Percentiles rank a stretch among this genome's conserved stretches.
phyloP scores from a whole-genome alignment of 2,329 filamentous ascomycete species.

The Penicillium palitans region DNA sequence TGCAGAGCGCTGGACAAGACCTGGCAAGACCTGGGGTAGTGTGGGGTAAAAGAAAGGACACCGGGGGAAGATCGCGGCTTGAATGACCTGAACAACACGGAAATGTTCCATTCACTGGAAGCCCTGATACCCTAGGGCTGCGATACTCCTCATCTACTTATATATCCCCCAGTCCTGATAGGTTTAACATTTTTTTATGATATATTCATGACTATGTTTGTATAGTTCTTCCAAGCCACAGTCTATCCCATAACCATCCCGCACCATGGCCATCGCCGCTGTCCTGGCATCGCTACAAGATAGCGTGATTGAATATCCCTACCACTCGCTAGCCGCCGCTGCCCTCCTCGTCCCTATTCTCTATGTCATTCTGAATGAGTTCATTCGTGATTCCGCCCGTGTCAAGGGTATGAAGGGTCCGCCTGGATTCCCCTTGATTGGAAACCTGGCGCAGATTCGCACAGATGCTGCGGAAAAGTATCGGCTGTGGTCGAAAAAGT shows the following conservation, averaged over 20 bases:
- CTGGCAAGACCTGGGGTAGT: constrained; percentile 17
- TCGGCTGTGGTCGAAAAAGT: constrained; percentile 53
- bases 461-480: constrained; percentile 59
- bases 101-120: constrained; percentile 19
- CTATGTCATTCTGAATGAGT: constrained; percentile 53
- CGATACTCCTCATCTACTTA: neutral
- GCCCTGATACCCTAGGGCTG: neutral
- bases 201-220: neutral
- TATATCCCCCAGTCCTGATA: neutral
- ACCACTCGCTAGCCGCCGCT: constrained; percentile 22
- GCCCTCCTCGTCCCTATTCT: constrained; percentile 37
- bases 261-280: constrained; percentile 31
- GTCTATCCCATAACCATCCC: neutral
- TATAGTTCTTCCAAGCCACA: neutral
- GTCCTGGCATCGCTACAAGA: constrained; percentile 25
- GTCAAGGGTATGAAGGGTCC: constrained; percentile 53
- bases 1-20: neutral
- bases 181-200: neutral
- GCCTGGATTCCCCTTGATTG: constrained; percentile 54
- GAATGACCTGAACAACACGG: constrained; percentile 8
- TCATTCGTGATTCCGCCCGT: constrained; percentile 48
- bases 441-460: constrained; percentile 57
- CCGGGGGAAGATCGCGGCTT: neutral
- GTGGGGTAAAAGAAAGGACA: neutral
- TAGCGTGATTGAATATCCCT: constrained; percentile 20